Evolutionary conservation across 495 filamentous ascomycete genomes (phyloP), one percentile per base, ranked within the genome.

Genomic region (Oidiodendron maius): DNA sequence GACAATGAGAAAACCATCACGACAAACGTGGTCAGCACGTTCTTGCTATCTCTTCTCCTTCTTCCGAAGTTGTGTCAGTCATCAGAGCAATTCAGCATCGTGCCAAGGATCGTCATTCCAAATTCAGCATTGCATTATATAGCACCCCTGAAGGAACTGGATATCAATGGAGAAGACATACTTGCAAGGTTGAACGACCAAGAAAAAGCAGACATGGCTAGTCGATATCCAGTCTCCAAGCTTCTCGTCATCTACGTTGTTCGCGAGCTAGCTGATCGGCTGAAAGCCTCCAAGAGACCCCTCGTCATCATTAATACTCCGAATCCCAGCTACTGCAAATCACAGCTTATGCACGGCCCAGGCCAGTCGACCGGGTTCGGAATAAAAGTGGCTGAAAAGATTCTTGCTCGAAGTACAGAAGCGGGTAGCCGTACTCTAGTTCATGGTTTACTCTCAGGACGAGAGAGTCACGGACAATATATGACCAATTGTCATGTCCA

Each of bases 11-110:
- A 24, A 9, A 44, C 37, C 12, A 26, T 48, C 23, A 35, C 17
- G 11, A 37, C 43, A 25, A 53, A 53, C 36, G 51, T 53, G 18
- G 17, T 53, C 24, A 38, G 34, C 5, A 53, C 37, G 18, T 44
- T 44, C 17, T 40, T 50, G 3, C 36, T 53, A 15, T 46, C 15
- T 40, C 39, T 53, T 11, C 35, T 47, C 25, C 13, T 53, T 15
- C 46, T 53, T 16, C 51, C 51, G 46, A 52, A 45, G 24, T 6
- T 52, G 21, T 20, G 22, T 4, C 3, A 26, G n/a, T 28, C 41
- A 6, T 13, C 5, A 10, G 3, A 26, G 24, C 11, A 30, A 16
- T 9, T 16, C 4, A 24, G 41, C 26, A 4, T 4, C 18, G 11
- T 56, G 4, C 15, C 4, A 15, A 15, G 39, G 16, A 10, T 4